A percentile compares a stretch with the other conserved stretches of the same genome.
Evolutionary conservation across 805 yeast genomes (phyloP).

Genomic region (Isabelozyma rhagii): DNA sequence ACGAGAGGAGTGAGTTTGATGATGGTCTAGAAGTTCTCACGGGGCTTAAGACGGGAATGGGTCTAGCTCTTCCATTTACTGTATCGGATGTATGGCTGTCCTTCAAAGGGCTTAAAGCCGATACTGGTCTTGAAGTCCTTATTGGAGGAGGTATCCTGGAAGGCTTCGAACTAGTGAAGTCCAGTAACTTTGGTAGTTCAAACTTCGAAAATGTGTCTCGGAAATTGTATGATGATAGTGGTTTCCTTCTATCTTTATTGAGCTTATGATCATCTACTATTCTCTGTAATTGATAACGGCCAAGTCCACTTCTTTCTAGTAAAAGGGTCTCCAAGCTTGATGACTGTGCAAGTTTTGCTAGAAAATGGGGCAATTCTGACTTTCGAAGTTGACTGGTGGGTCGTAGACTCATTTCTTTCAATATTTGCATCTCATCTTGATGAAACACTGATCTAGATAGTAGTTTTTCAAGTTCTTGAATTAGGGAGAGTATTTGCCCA

Average conservation of each 20-base stretch:
- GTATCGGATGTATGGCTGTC: too few species aligned
- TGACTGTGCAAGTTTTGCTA: slow-evolving; percentile 19
- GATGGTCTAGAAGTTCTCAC: not conserved
- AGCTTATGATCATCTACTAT: not conserved
- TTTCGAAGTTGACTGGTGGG: slow-evolving; percentile 18
- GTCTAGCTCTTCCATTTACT: too few species aligned
- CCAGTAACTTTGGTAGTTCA: not conserved
- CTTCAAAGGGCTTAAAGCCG: not conserved
- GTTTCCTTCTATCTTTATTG: not conserved
- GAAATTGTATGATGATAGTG: slow-evolving; percentile 1
- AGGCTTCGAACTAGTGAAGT: not conserved
- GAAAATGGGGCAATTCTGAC: slow-evolving; percentile 18
- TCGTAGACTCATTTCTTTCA: slow-evolving; percentile 11
- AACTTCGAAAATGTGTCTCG: not conserved
- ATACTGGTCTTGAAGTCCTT: not conserved
- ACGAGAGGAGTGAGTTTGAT: slow-evolving; percentile 1
- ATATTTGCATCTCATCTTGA: slow-evolving; percentile 10
- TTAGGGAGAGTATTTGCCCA: slow-evolving; percentile 15
- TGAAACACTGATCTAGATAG: slow-evolving; percentile 16
- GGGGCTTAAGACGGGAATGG: too few species aligned
- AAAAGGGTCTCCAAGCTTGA: slow-evolving; percentile 17
- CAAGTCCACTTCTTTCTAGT: slow-evolving; percentile 16
- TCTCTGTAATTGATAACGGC: slow-evolving; percentile 2
- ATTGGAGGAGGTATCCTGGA: not conserved
- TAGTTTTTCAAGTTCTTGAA: slow-evolving; percentile 17